phyloP scores from a whole-genome alignment of 805 yeast species.

The Yueomyces sp. region DNA sequence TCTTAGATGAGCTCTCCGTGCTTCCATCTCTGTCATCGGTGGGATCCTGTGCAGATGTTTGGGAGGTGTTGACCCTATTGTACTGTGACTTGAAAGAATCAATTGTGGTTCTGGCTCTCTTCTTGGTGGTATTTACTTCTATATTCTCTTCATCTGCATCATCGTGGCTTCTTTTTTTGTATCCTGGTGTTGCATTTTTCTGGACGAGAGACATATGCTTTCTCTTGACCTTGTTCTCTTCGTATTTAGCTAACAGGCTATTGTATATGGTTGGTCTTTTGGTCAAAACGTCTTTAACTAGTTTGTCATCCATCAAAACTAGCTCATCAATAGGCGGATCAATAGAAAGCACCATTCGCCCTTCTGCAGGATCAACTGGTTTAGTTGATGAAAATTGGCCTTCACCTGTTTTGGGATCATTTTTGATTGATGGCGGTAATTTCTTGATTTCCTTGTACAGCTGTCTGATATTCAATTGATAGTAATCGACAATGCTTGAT shows the following conservation, averaged over 20 bases:
- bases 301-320: constrained; percentile 14
- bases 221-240: constrained; percentile 21
- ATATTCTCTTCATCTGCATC: not conserved
- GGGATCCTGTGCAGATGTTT: not conserved
- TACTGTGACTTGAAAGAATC: constrained; percentile 36
- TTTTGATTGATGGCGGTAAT: not conserved
- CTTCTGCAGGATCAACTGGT: not conserved
- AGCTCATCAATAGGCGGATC: constrained; percentile 20
- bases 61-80: constrained; percentile 5
- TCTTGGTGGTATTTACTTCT: constrained; percentile 1
- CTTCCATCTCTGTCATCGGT: not conserved
- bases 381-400: not conserved
- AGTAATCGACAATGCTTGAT: constrained; percentile 26
- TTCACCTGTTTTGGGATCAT: not conserved
- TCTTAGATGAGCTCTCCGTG: not conserved
- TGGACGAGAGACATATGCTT: constrained; percentile 17
- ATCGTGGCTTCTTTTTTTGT: not conserved
- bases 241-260: constrained; percentile 18
- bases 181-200: constrained; percentile 5
- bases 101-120: constrained; percentile 6
- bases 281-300: constrained; percentile 11
- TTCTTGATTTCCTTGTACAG: constrained; percentile 14
- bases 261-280: constrained; percentile 15
- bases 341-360: constrained; percentile 9
- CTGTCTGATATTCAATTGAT: constrained; percentile 29